Conservation (phyloP, 306 rosid genomes). For the Begonia loranthoides region DNA sequence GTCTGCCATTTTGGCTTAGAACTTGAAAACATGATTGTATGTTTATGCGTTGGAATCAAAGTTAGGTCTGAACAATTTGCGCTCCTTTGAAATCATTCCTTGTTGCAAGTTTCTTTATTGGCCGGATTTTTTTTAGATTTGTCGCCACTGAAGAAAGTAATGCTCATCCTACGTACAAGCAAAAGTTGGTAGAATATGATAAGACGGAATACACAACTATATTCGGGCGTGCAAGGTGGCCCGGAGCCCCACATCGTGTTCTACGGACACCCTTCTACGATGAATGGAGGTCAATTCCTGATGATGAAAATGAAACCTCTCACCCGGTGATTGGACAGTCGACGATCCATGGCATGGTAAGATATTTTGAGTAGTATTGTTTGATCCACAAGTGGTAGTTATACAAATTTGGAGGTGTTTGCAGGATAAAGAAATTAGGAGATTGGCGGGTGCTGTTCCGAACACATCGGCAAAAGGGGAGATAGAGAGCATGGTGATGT, state of each 20-base stretch:
- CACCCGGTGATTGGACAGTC: conserved; percentile 61
- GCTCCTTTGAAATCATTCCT: too few species aligned
- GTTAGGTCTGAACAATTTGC: too few species aligned
- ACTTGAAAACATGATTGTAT: too few species aligned
- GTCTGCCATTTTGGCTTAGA: too few species aligned
- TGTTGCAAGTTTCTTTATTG: too few species aligned
- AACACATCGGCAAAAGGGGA: conserved; percentile 48
- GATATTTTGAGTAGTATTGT: neutral
- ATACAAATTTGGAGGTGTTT: too few species aligned
- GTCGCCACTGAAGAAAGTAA: conserved; percentile 73
- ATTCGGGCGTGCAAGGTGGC: conserved; percentile 86
- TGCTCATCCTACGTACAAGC: conserved; percentile 75
- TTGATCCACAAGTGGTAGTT: too few species aligned
- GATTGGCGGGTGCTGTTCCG: conserved; percentile 60
- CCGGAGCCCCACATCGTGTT: conserved; percentile 63
- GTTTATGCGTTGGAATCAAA: too few species aligned
- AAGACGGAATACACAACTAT: conserved; percentile 55
- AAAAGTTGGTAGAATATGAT: conserved; percentile 45
- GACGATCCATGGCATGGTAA: conserved; percentile 58
- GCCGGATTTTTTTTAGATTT: conserved; percentile 40
- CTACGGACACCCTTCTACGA: conserved; percentile 55
- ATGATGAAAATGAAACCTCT: conserved; percentile 40
- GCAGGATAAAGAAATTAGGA: conserved; percentile 35
- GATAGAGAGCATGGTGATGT: conserved; percentile 78
- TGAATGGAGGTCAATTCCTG: conserved; percentile 55